Evolutionary conservation across 2,329 filamentous ascomycete species (phyloP), one percentile per base, ranked within the genome.

Genomic region (Venturia asperata): DNA sequence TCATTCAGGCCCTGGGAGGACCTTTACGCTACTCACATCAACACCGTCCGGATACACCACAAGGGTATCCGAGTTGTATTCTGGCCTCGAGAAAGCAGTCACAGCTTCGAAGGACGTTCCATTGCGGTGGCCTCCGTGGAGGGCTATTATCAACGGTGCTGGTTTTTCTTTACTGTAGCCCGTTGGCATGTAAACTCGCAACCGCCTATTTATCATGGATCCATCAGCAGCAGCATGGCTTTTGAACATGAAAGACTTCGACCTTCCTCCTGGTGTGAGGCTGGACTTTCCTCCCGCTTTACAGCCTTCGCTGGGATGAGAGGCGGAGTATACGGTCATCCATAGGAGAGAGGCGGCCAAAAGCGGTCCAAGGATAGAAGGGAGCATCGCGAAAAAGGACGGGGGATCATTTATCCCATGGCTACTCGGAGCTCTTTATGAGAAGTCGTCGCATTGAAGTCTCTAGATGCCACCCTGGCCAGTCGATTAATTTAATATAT

Each of bases 71-170:
- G 30, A 13, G 27, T 61, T 61, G 21, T 42, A 61, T 34, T 61
- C 42, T 27, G 27, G 39, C 19, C 42, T 45, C 7, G 39, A 42
- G 13, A 61, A 61, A 17, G 37, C 39, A 17, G 60, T 61, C n/a
- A 61, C 60, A 15, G 37, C 39, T 42, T 61, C 60, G 60, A 61
- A 61, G n/a, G 60, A 61, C 2, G 60, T 61, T 17, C 60, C 60
- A 21, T 61, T 61, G 42, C 60, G 41, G 37, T 61, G 60, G 21
- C 24, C 45, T 41, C 60, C 60, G 34, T 61, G 60, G 39, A 61
- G 24, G 7, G 60, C 60, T 5, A 61, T 42, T n/a, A 61, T 61
- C 39, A 61, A 17, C 3, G 60, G 60, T 10, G 60, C 60, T 42
- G 60, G 60, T 45, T 61, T 34, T 17, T 61, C 24, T 27, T 41